Conservation (phyloP, 306 rosid genomes). For the Cicer bijugum region DNA sequence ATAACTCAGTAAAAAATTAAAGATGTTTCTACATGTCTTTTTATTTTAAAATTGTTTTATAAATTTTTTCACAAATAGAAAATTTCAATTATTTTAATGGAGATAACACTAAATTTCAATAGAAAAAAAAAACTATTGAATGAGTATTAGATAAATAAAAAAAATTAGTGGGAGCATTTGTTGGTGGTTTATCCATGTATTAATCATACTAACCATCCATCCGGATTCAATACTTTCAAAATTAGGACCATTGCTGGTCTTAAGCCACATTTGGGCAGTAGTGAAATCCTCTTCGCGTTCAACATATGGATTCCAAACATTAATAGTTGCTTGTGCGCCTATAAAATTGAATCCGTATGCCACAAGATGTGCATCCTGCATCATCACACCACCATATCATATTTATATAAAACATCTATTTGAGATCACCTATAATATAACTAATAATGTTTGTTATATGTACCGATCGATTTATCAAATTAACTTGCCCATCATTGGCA, state of each 20-base stretch:
- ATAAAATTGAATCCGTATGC: constrained; percentile 56
- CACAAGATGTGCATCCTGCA: constrained; percentile 53
- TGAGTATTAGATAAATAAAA: background rate
- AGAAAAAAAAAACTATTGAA: background rate
- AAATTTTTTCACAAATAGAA: too few species aligned
- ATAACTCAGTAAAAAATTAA: too few species aligned
- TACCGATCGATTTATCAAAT: constrained; percentile 55
- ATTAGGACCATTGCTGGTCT: constrained; percentile 39
- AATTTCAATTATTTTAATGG: too few species aligned
- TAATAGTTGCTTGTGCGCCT: constrained; percentile 66
- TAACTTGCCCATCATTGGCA: background rate
- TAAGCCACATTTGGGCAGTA: constrained; percentile 67
- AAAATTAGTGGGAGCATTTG: background rate
- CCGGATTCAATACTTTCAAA: constrained; percentile 76
- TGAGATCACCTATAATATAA: background rate
- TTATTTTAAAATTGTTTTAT: too few species aligned
- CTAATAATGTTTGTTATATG: background rate
- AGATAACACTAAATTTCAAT: too few species aligned
- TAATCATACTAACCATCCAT: constrained; percentile 35
- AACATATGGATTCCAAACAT: constrained; percentile 66
- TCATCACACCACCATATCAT: background rate
- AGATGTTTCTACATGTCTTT: too few species aligned
- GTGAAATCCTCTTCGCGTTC: constrained; percentile 56
- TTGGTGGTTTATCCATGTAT: too few species aligned
- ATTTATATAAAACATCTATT: background rate